Conservation (phyloP, 2,329 filamentous ascomycete species). For the Ilyonectria sp. region DNA sequence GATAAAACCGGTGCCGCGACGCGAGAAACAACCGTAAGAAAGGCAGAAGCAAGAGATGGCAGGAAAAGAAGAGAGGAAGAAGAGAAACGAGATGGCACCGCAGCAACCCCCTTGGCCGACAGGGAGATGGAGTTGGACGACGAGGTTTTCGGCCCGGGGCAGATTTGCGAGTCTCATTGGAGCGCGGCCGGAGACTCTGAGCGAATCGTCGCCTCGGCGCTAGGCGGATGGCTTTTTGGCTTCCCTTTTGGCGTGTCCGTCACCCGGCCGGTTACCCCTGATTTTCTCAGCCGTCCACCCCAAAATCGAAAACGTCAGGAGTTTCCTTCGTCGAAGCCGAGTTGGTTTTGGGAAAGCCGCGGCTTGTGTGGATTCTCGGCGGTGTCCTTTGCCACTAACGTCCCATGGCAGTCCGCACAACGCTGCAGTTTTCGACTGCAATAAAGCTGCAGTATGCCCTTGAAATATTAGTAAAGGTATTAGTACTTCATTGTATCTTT, state of each 20-base stretch:
- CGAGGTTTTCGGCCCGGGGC: conserved; percentile 36
- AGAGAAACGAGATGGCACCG: conserved; percentile 22
- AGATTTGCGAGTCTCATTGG: conserved; percentile 48
- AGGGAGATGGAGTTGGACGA: conserved; percentile 44
- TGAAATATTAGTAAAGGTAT: not conserved
- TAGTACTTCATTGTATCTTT: not conserved
- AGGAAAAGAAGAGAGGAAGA: not conserved
- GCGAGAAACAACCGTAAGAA: not conserved
- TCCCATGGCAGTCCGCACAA: too few species aligned
- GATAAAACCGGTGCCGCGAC: not conserved
- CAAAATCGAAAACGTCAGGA: conserved; percentile 6
- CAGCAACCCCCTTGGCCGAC: conserved; percentile 11
- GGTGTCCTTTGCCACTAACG: too few species aligned
- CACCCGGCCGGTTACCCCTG: conserved; percentile 14
- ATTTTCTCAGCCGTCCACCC: not conserved
- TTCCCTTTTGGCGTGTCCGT: conserved; percentile 26
- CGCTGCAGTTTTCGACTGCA: too few species aligned
- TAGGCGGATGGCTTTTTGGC: conserved; percentile 45
- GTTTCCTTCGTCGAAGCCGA: not conserved
- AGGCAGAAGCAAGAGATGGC: not conserved
- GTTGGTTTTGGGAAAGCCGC: not conserved
- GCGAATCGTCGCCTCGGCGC: conserved; percentile 46
- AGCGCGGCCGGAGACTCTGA: conserved; percentile 37
- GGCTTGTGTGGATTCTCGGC: too few species aligned
- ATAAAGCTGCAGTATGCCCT: not conserved